These are phyloP conservation scores for Lactarius sanguifluus DNA, from an alignment of 768 basidiomycete species.

Conservation along the genomic window DNA sequence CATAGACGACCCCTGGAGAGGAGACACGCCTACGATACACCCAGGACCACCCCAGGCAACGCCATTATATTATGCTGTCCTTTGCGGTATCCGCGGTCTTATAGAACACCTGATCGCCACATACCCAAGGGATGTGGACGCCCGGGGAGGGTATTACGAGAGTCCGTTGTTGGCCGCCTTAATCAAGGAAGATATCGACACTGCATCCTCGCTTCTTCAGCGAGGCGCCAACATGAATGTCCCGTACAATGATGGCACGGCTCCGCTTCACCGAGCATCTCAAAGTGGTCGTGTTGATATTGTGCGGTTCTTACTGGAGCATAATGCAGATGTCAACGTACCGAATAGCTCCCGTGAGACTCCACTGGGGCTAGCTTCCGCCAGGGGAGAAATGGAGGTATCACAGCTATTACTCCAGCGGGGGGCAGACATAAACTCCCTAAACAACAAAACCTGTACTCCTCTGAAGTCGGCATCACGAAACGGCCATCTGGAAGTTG, in stretches of 20 bases:
- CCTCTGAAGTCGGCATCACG: no score
- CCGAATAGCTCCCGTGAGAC: not conserved
- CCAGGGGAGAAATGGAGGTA: not conserved
- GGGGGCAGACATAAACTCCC: not conserved
- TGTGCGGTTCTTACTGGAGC: slow-evolving; percentile 1
- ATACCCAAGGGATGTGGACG: not conserved
- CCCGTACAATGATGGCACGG: not conserved
- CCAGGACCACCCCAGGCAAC: not conserved
- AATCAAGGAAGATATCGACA: not conserved
- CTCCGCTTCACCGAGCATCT: not conserved
- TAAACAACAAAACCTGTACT: no score
- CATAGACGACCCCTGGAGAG: not conserved
- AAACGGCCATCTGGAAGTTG: not conserved
- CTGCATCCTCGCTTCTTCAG: not conserved
- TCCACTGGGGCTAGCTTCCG: not conserved
- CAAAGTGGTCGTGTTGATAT: not conserved
- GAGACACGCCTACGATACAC: not conserved
- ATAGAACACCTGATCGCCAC: slow-evolving; percentile 3
- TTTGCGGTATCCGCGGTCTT: not conserved
- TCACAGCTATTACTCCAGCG: not conserved
- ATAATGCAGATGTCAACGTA: not conserved
- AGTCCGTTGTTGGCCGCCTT: not conserved
- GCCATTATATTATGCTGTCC: slow-evolving; percentile 6
- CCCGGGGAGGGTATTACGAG: not conserved
- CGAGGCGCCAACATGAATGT: slow-evolving; percentile 1